Evolutionary conservation across 83 land plant genomes (phyloP).

Genomic region (Thuja plicata): DNA sequence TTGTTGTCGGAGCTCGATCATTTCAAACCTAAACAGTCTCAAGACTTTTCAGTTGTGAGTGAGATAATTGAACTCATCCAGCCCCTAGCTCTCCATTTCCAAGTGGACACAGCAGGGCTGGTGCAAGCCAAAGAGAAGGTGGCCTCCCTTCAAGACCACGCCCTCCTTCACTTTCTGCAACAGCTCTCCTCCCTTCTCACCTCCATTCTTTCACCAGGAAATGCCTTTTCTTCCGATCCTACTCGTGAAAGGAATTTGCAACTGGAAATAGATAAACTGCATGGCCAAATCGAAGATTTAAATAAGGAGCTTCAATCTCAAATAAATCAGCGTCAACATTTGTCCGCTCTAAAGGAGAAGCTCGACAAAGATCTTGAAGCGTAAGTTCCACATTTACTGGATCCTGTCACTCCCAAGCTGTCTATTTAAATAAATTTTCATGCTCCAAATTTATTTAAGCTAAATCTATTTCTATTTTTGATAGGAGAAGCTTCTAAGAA

Average conservation of each 20-base stretch:
- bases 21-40: not conserved
- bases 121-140: not conserved
- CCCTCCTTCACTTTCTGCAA: not conserved
- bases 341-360: not conserved
- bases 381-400: not conserved
- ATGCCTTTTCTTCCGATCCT: not conserved
- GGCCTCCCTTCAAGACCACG: not conserved
- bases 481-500: too few species aligned
- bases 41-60: not conserved
- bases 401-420: too few species aligned
- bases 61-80: not conserved
- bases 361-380: not conserved
- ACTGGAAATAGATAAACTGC: constrained; percentile 1
- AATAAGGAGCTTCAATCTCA: constrained; percentile 4
- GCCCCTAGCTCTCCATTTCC: not conserved
- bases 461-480: too few species aligned
- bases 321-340: not conserved
- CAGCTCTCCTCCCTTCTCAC: not conserved
- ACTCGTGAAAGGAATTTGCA: not conserved
- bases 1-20: not conserved
- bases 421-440: too few species aligned
- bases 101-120: not conserved
- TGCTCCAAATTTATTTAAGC: too few species aligned
- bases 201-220: not conserved
- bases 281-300: not conserved